Base-by-base conservation (phyloP, 2,329 filamentous ascomycete species). In the Neofusicoccum ribis region DNA sequence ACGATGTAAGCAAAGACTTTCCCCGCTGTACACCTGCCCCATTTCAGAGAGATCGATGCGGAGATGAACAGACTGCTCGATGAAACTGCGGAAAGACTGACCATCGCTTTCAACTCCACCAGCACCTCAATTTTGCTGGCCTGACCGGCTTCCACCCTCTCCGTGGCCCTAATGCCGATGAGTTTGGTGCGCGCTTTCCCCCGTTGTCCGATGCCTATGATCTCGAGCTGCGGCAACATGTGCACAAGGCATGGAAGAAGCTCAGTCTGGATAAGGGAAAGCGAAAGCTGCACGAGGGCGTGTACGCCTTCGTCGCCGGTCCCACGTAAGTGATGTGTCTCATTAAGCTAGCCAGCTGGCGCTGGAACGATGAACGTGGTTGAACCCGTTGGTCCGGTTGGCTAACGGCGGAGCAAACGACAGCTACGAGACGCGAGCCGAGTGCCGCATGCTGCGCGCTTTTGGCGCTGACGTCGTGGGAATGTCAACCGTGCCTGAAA, bases 401-500 rank as follows among this genome's bases (percentile, higher is more conserved):
- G 37, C 27, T 62, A 20, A 62, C n/a, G 9, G n/a, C 31, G 17
- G 20, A 27, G 44, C 63, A 23, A 67, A 64, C 56, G 61, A 58
- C 63, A 85, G 83, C 56, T 89, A 89, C 72, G 88, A 89, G 72
- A 89, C 87, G 2, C 80, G 88, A 67, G 86, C 87, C 0, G 87
- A 89, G 72, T 89, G 86, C 71, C 82, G 87, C 17, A 84, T 89
- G 82, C 79, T 90, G 66, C 81, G 81, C 44, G 79, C 79, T 54
- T 75, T 89, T 6, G 87, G 88, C 6, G 87, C 86, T n/a, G 88
- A 90, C 71, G 78, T 89, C n/a, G 88, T 90, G 1, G 88, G 88
- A 14, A 90, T 90, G 88, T 89, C 86, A 37, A 90, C 88, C 0
- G 87, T 90, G 34, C 88, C 88, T 7, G 88, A 90, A 72, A 88